These are phyloP conservation scores for Coriaria nepalensis DNA, from an alignment of 306 rosid genomes.

Conservation along the genomic window DNA sequence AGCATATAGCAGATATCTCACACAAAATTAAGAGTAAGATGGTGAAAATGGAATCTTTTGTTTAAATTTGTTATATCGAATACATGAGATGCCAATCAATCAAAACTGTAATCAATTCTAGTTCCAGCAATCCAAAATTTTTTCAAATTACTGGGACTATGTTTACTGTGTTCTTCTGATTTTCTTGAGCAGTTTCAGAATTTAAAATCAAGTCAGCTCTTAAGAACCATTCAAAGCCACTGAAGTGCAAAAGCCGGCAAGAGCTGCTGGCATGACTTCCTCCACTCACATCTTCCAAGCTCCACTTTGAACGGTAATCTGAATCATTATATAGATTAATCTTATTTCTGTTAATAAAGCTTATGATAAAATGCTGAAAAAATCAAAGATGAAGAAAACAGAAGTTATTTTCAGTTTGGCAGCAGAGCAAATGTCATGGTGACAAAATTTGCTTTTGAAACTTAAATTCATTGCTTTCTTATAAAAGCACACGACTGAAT, in stretches of 20 bases:
- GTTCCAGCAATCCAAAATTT: too few species aligned
- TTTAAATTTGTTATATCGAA: too few species aligned
- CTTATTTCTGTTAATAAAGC: background rate
- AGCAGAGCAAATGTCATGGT: conserved; percentile 6
- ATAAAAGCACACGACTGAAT: background rate
- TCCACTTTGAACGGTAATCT: conserved; percentile 77
- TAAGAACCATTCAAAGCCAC: conserved; percentile 41
- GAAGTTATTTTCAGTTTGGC: conserved; percentile 2
- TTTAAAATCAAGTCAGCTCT: background rate
- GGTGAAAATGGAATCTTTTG: too few species aligned
- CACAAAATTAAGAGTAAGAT: too few species aligned
- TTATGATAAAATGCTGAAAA: background rate
- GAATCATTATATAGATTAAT: background rate
- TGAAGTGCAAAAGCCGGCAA: conserved; percentile 35
- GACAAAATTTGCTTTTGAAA: background rate
- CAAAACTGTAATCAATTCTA: too few species aligned
- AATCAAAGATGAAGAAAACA: background rate
- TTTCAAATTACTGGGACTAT: too few species aligned
- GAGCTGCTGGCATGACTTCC: conserved; percentile 32
- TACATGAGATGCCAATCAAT: too few species aligned
- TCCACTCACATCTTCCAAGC: conserved; percentile 41
- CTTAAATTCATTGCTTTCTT: background rate
- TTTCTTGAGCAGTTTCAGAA: too few species aligned
- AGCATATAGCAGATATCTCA: too few species aligned
- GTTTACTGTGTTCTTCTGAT: too few species aligned